A percentile compares a stretch with the other conserved stretches of the same genome.
phyloP scores from a whole-genome alignment of 1,284 basidiomycete species.

The Stygiomarasmius scandens region DNA sequence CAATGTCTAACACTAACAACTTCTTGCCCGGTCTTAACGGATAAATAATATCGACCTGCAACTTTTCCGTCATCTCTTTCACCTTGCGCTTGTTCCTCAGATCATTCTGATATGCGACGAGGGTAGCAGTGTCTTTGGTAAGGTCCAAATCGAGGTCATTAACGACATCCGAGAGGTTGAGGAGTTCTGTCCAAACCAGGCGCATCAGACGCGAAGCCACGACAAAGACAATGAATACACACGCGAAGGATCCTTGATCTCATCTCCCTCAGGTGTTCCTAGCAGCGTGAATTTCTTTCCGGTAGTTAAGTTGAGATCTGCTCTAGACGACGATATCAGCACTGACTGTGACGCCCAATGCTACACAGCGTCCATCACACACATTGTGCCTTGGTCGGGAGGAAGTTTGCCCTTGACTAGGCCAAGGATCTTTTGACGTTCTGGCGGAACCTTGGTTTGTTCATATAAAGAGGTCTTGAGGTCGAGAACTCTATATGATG shows the following conservation, averaged over 20 bases:
- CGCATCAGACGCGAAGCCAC: not conserved
- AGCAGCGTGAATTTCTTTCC: conserved; percentile 81
- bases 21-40: conserved; percentile 77
- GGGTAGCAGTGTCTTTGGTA: conserved; percentile 58
- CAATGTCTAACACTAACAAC: conserved; percentile 84
- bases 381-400: conserved; percentile 72
- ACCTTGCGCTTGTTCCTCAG: conserved; percentile 80
- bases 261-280: conserved; percentile 81
- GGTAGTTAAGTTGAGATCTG: conserved; percentile 57
- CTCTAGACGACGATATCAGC: conserved; percentile 34
- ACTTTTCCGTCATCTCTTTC: conserved; percentile 67
- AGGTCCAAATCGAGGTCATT: conserved; percentile 85
- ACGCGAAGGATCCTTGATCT: conserved; percentile 77
- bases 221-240: conserved; percentile 17
- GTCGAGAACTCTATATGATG: conserved; percentile 59
- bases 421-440: conserved; percentile 88
- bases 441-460: conserved; percentile 81
- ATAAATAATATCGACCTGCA: conserved; percentile 75
- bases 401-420: conserved; percentile 86
- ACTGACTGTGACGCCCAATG: conserved; percentile 4
- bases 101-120: conserved; percentile 67
- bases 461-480: conserved; percentile 66
- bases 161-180: conserved; percentile 69
- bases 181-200: conserved; percentile 49
- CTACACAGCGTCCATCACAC: conserved; percentile 23